Base-by-base conservation (phyloP, 2,329 filamentous ascomycete genomes). In the Apiospora phragmitis region DNA sequence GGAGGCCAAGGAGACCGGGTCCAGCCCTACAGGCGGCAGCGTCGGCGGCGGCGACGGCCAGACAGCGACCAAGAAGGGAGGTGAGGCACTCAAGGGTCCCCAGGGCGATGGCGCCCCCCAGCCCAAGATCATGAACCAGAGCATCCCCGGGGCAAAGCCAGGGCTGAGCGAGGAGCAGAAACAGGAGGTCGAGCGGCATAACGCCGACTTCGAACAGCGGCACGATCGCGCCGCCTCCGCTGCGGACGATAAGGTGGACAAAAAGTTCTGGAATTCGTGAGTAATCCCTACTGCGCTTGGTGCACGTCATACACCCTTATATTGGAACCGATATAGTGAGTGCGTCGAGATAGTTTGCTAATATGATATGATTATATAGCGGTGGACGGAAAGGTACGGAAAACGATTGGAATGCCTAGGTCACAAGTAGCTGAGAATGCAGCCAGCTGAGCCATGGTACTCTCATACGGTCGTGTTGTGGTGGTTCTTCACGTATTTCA, bases 181-280 rank as follows among this genome's bases (percentile, higher is more conserved):
- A 77, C 81, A 80, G 59, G 88, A 90, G 79, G 89, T 90, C 21
- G 84, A 89, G 68, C 77, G 83, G 79, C 89, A 91, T 76, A 91
- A 91, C 71, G 73, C 72, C 73, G 87, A 90, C 0, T 90, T 91
- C 77, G 86, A 86, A 66, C 76, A 83, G 74, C 85, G 85, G 72
- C 85, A 90, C 74, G 88, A 87, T 70, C 81, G 79, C 16, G 83
- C 84, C 0, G 74, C 79, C 7, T 62, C 73, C 3, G 85, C 85
- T 0, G 80, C 76, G 1, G 78, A 81, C 1, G 86, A 89, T 71
- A 86, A 86, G 80, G 87, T 90, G 2, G 81, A 88, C 71, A 85
- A 86, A 77, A 85, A 83, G 24, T 91, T 67, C 26, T 67, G 65
- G 65, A 47, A 62, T 5, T 38, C 55, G 55, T 62, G 32, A 62